A percentile compares a stretch with the other conserved stretches of the same genome.
Conservation (phyloP, 2,329 filamentous ascomycete species). For the Talaromyces sp. region DNA sequence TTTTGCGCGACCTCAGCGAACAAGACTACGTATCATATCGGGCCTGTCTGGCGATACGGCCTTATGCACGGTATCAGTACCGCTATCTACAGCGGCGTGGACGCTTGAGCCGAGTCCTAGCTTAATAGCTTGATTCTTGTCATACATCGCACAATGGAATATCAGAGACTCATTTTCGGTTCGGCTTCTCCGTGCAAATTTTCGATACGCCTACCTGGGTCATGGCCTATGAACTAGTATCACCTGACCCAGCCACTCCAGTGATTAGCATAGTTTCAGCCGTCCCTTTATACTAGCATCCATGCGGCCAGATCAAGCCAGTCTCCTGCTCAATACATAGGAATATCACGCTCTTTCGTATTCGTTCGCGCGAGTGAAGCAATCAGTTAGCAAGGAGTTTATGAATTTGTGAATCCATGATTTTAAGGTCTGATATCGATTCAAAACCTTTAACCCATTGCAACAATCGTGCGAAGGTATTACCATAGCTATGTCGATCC, state of each 20-base stretch:
- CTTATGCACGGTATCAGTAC: neutral
- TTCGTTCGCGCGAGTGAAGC: neutral
- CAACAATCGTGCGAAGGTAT: neutral
- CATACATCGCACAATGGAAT: neutral
- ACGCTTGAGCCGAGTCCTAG: neutral
- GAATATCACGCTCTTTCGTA: neutral
- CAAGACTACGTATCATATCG: neutral
- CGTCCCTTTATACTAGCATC: neutral
- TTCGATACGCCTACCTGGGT: neutral
- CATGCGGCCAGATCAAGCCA: neutral
- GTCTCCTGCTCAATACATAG: neutral
- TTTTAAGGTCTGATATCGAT: neutral
- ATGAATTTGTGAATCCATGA: neutral
- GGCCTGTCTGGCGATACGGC: neutral
- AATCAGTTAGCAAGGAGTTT: neutral
- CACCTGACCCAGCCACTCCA: neutral
- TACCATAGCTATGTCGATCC: neutral
- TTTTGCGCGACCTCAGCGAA: neutral
- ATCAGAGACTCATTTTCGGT: neutral
- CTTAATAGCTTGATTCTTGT: neutral
- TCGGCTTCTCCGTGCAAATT: neutral
- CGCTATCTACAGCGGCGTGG: neutral
- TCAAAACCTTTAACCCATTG: neutral
- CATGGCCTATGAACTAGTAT: neutral
- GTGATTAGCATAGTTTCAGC: neutral